Evolutionary conservation across 441 rosid species (phyloP).

Genomic region (Erysimum cheiri): DNA sequence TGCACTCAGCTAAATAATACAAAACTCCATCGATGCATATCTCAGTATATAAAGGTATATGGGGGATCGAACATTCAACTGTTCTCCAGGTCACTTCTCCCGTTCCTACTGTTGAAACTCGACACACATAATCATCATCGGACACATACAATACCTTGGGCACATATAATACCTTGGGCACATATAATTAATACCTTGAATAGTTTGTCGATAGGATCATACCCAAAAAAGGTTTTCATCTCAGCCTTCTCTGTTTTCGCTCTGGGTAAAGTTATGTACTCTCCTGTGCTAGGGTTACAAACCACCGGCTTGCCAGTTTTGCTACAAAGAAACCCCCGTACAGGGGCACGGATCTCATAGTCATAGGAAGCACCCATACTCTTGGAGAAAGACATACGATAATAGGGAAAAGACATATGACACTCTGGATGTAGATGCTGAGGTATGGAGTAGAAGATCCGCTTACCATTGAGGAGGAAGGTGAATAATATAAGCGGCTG

Average conservation of each 20-base stretch:
- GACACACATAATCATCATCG: neutral
- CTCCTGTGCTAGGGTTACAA: constrained; percentile 6
- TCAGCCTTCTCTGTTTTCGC: neutral
- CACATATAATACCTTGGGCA: neutral
- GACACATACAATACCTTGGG: neutral
- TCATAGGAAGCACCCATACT: neutral
- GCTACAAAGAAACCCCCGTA: neutral
- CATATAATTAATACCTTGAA: neutral
- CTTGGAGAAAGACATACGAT: neutral
- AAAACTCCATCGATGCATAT: constrained; percentile 6
- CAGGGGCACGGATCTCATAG: neutral
- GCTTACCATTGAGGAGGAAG: neutral
- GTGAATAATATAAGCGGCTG: neutral
- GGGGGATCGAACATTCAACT: neutral
- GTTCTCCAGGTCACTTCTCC: neutral
- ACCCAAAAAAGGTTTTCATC: neutral
- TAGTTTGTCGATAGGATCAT: neutral
- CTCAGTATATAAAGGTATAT: neutral
- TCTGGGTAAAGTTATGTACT: neutral
- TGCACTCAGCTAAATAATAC: neutral
- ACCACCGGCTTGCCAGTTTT: neutral
- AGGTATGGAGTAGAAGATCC: neutral
- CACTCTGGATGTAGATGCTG: neutral
- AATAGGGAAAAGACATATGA: neutral
- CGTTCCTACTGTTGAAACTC: neutral